These are phyloP conservation scores for Boletales sp. DNA, from an alignment of 768 basidiomycete species.

Conservation along the genomic window DNA sequence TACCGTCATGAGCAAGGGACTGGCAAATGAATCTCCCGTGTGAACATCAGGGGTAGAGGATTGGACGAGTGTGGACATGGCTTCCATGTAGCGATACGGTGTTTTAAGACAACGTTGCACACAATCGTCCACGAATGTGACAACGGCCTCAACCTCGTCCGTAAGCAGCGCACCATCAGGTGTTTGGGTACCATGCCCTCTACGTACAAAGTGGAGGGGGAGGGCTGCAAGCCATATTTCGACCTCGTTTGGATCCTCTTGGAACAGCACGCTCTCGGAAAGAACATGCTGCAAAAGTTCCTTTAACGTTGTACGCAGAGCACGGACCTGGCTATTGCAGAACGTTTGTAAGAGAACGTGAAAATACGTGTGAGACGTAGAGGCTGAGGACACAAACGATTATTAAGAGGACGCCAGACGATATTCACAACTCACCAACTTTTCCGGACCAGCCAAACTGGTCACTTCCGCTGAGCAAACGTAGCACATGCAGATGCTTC, in stretches of 20 bases:
- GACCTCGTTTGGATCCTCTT: conserved; percentile 69
- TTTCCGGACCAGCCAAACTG: conserved; percentile 79
- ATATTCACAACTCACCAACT: conserved; percentile 46
- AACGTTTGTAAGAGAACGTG: conserved; percentile 69
- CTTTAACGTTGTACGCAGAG: conserved; percentile 49
- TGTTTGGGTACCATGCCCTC: conserved; percentile 35
- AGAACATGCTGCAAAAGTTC: conserved; percentile 64
- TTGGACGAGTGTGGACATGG: conserved; percentile 39
- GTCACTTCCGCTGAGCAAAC: conserved; percentile 69
- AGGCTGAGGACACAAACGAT: conserved; percentile 25
- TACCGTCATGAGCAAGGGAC: conserved; percentile 76
- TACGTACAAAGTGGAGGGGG: conserved; percentile 39
- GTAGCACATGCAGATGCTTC: conserved; percentile 73
- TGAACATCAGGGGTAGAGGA: conserved; percentile 8
- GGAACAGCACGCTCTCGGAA: conserved; percentile 71
- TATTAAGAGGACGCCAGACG: neutral
- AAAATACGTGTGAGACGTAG: conserved; percentile 60
- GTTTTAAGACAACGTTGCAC: conserved; percentile 76
- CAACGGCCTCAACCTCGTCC: conserved; percentile 54
- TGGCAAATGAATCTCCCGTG: conserved; percentile 43
- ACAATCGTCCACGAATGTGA: conserved; percentile 82
- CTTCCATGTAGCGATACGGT: conserved; percentile 84
- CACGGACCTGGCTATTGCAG: conserved; percentile 43
- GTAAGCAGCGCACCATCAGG: conserved; percentile 52
- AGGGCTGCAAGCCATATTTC: conserved; percentile 70